Evolutionary conservation across 148 eudicot species (phyloP).

Genomic region (Chenopodium album): DNA sequence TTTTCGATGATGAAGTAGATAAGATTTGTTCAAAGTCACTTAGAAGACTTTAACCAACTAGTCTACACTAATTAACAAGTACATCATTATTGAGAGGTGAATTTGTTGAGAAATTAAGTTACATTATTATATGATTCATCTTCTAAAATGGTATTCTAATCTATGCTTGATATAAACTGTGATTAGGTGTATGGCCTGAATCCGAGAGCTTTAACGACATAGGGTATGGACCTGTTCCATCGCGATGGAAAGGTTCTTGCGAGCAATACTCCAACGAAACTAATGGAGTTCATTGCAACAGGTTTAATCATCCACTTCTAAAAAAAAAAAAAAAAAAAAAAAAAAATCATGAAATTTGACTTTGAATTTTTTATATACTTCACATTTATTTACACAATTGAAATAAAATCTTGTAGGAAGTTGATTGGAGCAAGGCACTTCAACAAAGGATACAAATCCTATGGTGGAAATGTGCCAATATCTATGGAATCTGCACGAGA

Average conservation of each 20-base stretch:
- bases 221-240: conserved; percentile 55
- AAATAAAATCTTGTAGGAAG: conserved; percentile 36
- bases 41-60: too few relatives aligned
- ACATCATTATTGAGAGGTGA: neutral
- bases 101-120: too few relatives aligned
- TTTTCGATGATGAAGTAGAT: too few relatives aligned
- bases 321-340: too few relatives aligned
- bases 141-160: too few relatives aligned
- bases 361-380: neutral
- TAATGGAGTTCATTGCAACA: conserved; percentile 42
- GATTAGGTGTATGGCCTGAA: conserved; percentile 71
- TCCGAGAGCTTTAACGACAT: conserved; percentile 52
- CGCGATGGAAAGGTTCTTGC: conserved; percentile 64
- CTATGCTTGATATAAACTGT: neutral
- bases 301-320: conserved; percentile 14
- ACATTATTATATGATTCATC: too few relatives aligned
- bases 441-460: conserved; percentile 35
- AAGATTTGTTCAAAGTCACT: too few relatives aligned
- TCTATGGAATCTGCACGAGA: conserved; percentile 41
- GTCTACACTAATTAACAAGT: too few relatives aligned
- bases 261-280: conserved; percentile 13
- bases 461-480: neutral
- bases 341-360: too few relatives aligned
- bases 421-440: conserved; percentile 67
- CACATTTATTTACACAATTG: neutral